phyloP scores from a whole-genome alignment of 1,284 basidiomycete genomes.

The Tranzscheliella williamsii region DNA sequence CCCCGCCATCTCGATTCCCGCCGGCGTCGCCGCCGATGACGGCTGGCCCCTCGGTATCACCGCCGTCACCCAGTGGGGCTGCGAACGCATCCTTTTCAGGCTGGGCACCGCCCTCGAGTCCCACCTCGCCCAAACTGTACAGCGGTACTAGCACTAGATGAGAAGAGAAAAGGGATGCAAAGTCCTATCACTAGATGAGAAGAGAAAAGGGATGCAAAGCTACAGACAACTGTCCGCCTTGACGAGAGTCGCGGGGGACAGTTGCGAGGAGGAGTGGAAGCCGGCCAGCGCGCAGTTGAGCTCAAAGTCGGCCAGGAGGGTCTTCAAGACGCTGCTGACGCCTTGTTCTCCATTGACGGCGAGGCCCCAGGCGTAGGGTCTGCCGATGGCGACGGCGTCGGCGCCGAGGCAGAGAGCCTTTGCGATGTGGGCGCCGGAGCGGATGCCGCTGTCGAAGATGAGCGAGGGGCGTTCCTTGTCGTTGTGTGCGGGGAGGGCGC shows the following conservation, averaged over 20 bases:
- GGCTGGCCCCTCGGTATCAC: constrained; percentile 83
- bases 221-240: constrained; percentile 17
- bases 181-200: no score
- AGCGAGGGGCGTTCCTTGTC: constrained; percentile 37
- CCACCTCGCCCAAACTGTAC: no score
- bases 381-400: constrained; percentile 50
- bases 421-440: constrained; percentile 50
- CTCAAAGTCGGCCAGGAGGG: constrained; percentile 51
- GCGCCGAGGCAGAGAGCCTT: constrained; percentile 56
- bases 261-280: constrained; percentile 11
- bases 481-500: constrained; percentile 12
- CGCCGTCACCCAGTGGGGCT: constrained; percentile 87
- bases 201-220: neutral
- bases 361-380: constrained; percentile 55
- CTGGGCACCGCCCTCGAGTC: constrained; percentile 66
- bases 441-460: constrained; percentile 54
- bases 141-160: no score
- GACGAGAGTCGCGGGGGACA: constrained; percentile 14
- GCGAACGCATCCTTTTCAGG: constrained; percentile 70
- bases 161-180: no score
- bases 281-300: constrained; percentile 27
- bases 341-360: constrained; percentile 48
- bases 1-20: constrained; percentile 78
- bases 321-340: constrained; percentile 44
- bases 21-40: constrained; percentile 53